These are phyloP conservation scores for Porogramme epimiltina DNA, from an alignment of 1,284 basidiomycete species.

Conservation along the genomic window DNA sequence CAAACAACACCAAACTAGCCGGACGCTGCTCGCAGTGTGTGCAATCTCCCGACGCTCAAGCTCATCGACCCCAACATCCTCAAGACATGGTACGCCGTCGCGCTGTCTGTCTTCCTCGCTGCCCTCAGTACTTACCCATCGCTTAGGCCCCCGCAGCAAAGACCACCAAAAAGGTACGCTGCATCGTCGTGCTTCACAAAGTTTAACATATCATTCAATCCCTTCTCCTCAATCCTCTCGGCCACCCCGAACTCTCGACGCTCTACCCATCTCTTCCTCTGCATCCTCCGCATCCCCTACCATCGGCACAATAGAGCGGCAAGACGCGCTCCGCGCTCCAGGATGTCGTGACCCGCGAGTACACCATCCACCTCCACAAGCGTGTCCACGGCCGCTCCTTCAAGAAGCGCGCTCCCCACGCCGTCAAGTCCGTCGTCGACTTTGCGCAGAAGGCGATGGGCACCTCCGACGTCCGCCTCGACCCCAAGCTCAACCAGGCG, in stretches of 20 bases:
- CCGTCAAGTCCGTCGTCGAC: constrained; percentile 87
- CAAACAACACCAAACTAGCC: constrained; percentile 33
- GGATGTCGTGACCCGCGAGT: constrained; percentile 96
- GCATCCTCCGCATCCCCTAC: constrained; percentile 6
- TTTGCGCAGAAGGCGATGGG: constrained; percentile 96
- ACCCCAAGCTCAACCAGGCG: constrained; percentile 93
- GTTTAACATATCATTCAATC: neutral
- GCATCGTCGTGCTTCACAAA: neutral
- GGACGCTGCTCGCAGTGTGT: constrained; percentile 16
- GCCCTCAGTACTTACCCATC: constrained; percentile 17
- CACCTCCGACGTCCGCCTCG: constrained; percentile 88
- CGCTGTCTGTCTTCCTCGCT: constrained; percentile 2
- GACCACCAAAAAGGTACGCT: constrained; percentile 41
- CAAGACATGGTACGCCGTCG: constrained; percentile 62
- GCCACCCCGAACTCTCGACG: too few species aligned
- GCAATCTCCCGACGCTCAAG: constrained; percentile 19
- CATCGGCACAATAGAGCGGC: constrained; percentile 52
- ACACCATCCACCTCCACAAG: constrained; percentile 96
- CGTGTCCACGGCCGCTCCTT: constrained; percentile 87
- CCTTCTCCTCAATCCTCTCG: neutral
- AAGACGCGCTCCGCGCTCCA: constrained; percentile 92
- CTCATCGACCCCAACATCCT: constrained; percentile 43
- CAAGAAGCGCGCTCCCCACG: constrained; percentile 94
- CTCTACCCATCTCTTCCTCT: neutral
- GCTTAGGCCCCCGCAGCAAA: constrained; percentile 34